Conservation (phyloP, 2,329 filamentous ascomycete genomes). For the Cladophialophora carrionii region DNA sequence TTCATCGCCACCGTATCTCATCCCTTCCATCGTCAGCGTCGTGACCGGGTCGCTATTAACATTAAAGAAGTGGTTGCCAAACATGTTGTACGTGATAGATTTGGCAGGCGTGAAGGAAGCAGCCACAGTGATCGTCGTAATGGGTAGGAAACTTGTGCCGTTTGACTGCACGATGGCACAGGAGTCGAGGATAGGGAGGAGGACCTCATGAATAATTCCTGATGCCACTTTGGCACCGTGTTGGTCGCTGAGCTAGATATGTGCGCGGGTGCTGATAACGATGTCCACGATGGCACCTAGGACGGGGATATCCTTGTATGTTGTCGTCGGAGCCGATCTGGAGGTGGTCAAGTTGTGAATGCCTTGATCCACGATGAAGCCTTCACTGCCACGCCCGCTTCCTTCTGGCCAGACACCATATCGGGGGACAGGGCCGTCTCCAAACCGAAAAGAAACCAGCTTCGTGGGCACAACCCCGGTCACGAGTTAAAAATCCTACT, state of each 20-base stretch:
- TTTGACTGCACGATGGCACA: conserved; percentile 4
- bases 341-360: not conserved
- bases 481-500: conserved; percentile 70
- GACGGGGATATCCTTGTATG: no score
- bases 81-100: not conserved
- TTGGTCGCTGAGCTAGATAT: not conserved
- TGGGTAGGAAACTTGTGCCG: conserved; percentile 14
- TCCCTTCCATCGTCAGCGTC: not conserved
- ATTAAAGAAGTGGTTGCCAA: not conserved
- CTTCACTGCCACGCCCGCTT: not conserved
- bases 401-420: not conserved
- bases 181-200: not conserved
- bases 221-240: not conserved
- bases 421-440: not conserved
- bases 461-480: conserved; percentile 20
- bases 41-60: not conserved
- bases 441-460: not conserved
- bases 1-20: not conserved
- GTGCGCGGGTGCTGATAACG: no score
- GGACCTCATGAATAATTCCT: not conserved
- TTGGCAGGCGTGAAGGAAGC: not conserved
- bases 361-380: not conserved
- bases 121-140: conserved; percentile 3
- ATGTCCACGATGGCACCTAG: not conserved
- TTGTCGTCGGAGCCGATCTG: not conserved